Evolutionary conservation across 2,329 filamentous ascomycete genomes (phyloP).

Genomic region (Stagonosporopsis chrysanthemi): DNA sequence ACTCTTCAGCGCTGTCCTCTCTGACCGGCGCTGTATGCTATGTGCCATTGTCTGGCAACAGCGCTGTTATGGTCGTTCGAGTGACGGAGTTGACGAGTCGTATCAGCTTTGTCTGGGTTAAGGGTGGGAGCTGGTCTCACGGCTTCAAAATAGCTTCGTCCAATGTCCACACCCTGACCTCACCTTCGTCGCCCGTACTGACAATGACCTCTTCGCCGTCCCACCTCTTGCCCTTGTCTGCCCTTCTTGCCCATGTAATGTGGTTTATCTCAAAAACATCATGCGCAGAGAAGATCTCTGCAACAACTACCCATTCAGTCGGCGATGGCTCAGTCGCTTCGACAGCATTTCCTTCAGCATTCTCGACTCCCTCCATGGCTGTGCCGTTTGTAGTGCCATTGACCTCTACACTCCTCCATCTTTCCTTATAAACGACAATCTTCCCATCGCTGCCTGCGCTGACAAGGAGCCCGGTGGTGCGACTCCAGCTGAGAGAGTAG

Average conservation of each 20-base stretch:
- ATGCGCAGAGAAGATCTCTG: slow-evolving; percentile 76
- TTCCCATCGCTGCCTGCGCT: slow-evolving; percentile 80
- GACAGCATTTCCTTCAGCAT: slow-evolving; percentile 26
- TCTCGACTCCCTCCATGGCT: slow-evolving; percentile 26
- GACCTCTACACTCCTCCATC: slow-evolving; percentile 25
- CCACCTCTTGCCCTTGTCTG: slow-evolving; percentile 68
- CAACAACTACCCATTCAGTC: slow-evolving; percentile 75
- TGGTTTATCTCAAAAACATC: slow-evolving; percentile 96
- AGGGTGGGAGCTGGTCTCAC: not conserved
- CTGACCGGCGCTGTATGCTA: not conserved
- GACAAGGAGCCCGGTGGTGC: slow-evolving; percentile 76
- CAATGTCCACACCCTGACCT: slow-evolving; percentile 79
- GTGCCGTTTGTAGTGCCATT: slow-evolving; percentile 33
- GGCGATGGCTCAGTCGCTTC: slow-evolving; percentile 26
- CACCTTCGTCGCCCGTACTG: slow-evolving; percentile 90
- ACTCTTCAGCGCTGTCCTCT: no score
- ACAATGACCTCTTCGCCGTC: slow-evolving; percentile 83
- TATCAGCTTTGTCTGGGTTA: not conserved
- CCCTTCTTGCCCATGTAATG: slow-evolving; percentile 82
- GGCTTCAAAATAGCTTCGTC: slow-evolving; percentile 26
- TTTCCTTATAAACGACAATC: slow-evolving; percentile 34
- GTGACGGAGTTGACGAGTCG: not conserved
- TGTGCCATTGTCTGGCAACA: not conserved
- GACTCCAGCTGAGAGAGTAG: slow-evolving; percentile 87
- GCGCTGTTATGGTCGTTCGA: not conserved